Evolutionary conservation across 2,329 filamentous ascomycete genomes (phyloP).

Genomic region (Fusarium mexicanum): DNA sequence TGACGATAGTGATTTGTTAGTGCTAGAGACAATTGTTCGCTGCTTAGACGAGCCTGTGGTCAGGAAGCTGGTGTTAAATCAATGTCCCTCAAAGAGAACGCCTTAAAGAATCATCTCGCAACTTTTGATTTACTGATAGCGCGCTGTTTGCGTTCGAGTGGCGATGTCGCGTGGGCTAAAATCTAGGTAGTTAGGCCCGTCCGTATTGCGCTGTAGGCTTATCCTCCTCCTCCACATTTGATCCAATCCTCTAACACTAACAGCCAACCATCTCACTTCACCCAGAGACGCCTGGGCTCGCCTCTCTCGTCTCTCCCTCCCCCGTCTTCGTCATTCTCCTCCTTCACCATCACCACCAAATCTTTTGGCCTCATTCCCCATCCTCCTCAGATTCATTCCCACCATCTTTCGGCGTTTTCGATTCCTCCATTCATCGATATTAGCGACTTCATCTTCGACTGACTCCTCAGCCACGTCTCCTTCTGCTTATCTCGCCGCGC

Average conservation of each 20-base stretch:
- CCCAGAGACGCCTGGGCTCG: background rate
- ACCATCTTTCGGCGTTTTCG: conserved; percentile 20
- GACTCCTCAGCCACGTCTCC: background rate
- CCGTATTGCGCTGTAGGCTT: background rate
- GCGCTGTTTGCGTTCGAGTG: conserved; percentile 11
- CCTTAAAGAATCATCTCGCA: background rate
- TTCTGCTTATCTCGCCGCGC: conserved; percentile 27
- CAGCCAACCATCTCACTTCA: conserved; percentile 12
- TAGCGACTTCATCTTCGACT: background rate
- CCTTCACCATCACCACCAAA: conserved; percentile 13
- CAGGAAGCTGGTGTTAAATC: background rate
- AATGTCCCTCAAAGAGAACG: background rate
- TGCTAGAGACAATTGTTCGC: background rate
- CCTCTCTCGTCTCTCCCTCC: conserved; percentile 26
- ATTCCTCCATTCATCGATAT: conserved; percentile 10
- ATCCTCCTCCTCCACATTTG: conserved; percentile 36
- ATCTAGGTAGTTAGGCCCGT: background rate
- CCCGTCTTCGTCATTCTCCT: conserved; percentile 26
- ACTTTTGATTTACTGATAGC: background rate
- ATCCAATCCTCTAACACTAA: background rate
- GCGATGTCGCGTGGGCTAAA: conserved; percentile 36
- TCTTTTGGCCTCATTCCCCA: conserved; percentile 10
- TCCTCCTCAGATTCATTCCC: conserved; percentile 8
- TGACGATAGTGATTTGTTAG: background rate
- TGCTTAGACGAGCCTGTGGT: background rate